These are phyloP conservation scores for Pichia cabralensis DNA, from an alignment of 805 yeast genomes.

Conservation along the genomic window DNA sequence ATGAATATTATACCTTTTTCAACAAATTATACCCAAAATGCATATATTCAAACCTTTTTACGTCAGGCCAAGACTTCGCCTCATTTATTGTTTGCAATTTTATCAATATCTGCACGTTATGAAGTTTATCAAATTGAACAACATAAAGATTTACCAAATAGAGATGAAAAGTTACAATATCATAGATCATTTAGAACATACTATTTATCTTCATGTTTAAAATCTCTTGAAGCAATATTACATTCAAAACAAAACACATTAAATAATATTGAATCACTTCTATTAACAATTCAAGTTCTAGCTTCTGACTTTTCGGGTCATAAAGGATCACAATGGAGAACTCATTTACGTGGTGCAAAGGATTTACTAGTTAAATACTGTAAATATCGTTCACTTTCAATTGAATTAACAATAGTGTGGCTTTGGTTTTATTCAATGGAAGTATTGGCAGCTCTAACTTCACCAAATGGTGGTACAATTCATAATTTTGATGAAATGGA, in stretches of 20 bases:
- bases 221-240: slow-evolving; percentile 44
- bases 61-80: slow-evolving; percentile 37
- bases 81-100: slow-evolving; percentile 55
- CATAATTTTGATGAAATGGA: slow-evolving; percentile 40
- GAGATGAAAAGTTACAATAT: slow-evolving; percentile 23
- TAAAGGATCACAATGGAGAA: slow-evolving; percentile 53
- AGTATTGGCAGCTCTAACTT: slow-evolving; percentile 47
- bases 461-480: slow-evolving; percentile 51
- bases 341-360: slow-evolving; percentile 60
- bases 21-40: slow-evolving; percentile 24
- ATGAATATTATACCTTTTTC: slow-evolving; percentile 28
- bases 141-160: slow-evolving; percentile 6
- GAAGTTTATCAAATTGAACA: slow-evolving; percentile 25
- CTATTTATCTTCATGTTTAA: slow-evolving; percentile 56
- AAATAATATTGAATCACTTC: slow-evolving; percentile 57
- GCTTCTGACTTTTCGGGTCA: slow-evolving; percentile 57
- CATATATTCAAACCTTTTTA: slow-evolving; percentile 25
- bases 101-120: slow-evolving; percentile 64
- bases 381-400: slow-evolving; percentile 22
- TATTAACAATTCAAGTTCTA: slow-evolving; percentile 56
- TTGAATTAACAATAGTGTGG: slow-evolving; percentile 31
- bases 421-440: slow-evolving; percentile 57
- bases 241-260: slow-evolving; percentile 30
- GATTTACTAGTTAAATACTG: slow-evolving; percentile 37
- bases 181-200: slow-evolving; percentile 51